A percentile compares a stretch with the other conserved stretches of the same genome.
These are phyloP conservation scores for Globisporangium radiosum DNA, from an alignment of 352 stramenopile genomes.

Conservation along the genomic window DNA sequence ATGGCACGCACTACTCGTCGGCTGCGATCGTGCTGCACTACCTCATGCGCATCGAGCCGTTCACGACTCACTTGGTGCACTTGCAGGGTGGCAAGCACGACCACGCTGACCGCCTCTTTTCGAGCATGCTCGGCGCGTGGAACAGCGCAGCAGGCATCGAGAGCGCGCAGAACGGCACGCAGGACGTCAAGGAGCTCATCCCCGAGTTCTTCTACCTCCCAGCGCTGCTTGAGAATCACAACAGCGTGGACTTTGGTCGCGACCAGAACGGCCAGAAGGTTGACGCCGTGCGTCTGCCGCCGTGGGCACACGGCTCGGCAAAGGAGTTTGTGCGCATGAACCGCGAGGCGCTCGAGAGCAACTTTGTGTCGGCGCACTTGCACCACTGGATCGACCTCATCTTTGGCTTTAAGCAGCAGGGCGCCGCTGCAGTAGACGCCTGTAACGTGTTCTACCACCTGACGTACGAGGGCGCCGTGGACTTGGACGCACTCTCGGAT, in stretches of 20 bases:
- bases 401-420: constrained; percentile 96
- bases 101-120: constrained; percentile 96
- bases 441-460: constrained; percentile 98
- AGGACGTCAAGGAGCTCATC: constrained; percentile 98
- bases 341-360: constrained; percentile 93
- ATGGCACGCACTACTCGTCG: constrained; percentile 92
- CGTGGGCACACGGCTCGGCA: constrained; percentile 90
- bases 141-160: constrained; percentile 67
- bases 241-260: constrained; percentile 92
- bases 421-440: constrained; percentile 85
- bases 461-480: constrained; percentile 96
- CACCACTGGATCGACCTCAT: constrained; percentile 99
- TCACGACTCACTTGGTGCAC: constrained; percentile 89
- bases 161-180: constrained; percentile 69
- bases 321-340: constrained; percentile 95
- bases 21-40: constrained; percentile 97
- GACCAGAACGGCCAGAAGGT: constrained; percentile 81
- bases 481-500: constrained; percentile 87
- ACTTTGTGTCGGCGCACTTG: constrained; percentile 93
- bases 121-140: constrained; percentile 90
- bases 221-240: constrained; percentile 95
- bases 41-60: constrained; percentile 95
- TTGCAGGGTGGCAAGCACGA: constrained; percentile 98
- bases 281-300: constrained; percentile 89
- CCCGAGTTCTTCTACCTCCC: constrained; percentile 97